phyloP scores from a whole-genome alignment of 169 alveolate genomes.

The Cryptosporidium tyzzeri region DNA sequence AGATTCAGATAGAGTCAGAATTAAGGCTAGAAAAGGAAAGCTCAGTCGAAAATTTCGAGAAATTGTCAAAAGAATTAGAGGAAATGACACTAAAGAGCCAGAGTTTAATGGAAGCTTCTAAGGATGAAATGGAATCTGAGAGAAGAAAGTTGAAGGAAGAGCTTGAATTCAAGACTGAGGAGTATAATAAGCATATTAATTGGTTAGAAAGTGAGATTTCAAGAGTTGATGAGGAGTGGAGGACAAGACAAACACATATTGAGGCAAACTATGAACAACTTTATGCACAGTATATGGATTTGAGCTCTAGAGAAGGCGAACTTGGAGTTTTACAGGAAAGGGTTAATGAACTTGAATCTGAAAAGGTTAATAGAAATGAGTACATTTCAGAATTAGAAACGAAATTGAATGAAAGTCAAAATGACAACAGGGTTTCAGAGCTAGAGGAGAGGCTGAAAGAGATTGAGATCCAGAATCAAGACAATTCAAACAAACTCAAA shows the following conservation, averaged over 20 bases:
- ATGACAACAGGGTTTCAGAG: neutral
- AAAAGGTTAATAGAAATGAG: neutral
- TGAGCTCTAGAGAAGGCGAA: slow-evolving; percentile 35
- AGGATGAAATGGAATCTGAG: neutral
- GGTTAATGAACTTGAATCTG: neutral
- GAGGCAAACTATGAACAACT: slow-evolving; percentile 59
- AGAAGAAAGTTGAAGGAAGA: neutral
- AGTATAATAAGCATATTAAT: slow-evolving; percentile 18
- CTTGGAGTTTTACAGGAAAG: neutral
- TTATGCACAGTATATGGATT: slow-evolving; percentile 26
- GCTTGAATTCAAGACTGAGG: neutral
- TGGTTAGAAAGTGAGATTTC: slow-evolving; percentile 14
- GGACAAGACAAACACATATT: slow-evolving; percentile 33
- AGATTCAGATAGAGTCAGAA: neutral
- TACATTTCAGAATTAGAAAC: neutral
- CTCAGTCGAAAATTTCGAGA: neutral
- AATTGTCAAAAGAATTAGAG: slow-evolving; percentile 14
- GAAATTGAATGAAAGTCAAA: neutral
- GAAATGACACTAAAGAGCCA: slow-evolving; percentile 2
- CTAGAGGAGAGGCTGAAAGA: neutral
- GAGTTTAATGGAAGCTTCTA: neutral
- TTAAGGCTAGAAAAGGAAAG: slow-evolving; percentile 1
- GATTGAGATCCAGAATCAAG: neutral
- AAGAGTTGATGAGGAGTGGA: slow-evolving; percentile 68
- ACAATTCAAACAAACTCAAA: neutral